Percentiles rank a stretch among this genome's conserved stretches.
Conservation (phyloP, 2,329 filamentous ascomycete genomes). For the Orbilia ellipsospora region DNA sequence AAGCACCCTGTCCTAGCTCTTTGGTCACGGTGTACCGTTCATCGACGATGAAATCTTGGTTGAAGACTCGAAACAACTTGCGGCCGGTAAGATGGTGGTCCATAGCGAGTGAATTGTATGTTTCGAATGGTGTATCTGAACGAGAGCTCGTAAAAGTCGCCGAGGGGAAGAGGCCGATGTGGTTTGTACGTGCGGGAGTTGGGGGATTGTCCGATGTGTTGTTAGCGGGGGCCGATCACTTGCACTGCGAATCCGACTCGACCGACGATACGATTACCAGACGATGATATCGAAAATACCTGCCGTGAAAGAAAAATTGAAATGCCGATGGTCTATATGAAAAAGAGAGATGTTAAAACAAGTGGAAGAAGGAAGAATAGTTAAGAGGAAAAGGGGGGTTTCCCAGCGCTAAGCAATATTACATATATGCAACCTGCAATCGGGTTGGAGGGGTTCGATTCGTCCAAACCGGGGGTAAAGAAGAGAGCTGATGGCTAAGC, state of each 20-base stretch:
- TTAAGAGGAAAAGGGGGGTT: constrained; percentile 1
- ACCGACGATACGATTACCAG: no score
- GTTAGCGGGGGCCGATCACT: neutral
- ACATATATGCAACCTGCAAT: neutral
- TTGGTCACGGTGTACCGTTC: constrained; percentile 99
- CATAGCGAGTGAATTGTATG: constrained; percentile 16
- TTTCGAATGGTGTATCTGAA: neutral
- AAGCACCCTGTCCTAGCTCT: constrained; percentile 96
- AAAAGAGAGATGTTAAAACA: neutral
- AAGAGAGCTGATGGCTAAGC: neutral
- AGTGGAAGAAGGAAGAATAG: neutral
- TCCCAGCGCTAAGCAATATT: constrained; percentile 1
- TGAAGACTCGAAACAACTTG: constrained; percentile 99
- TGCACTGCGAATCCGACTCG: neutral
- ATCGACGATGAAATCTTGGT: constrained; percentile 98
- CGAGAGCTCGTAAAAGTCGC: neutral
- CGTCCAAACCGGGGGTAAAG: no score
- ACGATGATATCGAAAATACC: no score
- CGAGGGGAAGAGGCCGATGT: neutral
- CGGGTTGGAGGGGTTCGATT: no score
- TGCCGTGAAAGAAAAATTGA: neutral
- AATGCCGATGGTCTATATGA: neutral
- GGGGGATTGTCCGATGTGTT: constrained; percentile 18
- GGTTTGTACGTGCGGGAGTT: neutral
- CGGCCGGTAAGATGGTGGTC: constrained; percentile 66